These are phyloP conservation scores for Thalassiosira profunda DNA, from an alignment of 108 stramenopile species.

Conservation along the genomic window DNA sequence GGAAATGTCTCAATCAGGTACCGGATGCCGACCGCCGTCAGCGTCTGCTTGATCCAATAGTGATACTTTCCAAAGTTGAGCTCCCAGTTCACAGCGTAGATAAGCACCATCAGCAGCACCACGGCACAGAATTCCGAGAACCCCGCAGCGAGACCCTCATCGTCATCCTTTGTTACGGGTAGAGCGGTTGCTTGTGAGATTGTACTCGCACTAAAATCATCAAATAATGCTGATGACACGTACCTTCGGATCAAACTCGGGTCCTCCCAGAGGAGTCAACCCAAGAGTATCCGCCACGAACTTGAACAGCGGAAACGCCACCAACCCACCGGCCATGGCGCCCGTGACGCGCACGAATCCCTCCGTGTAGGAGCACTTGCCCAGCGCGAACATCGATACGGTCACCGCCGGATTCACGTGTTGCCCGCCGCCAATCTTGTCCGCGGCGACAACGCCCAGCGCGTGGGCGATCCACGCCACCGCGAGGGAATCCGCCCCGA, in stretches of 20 bases:
- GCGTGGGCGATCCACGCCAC: conserved; percentile 81
- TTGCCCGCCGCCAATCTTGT: conserved; percentile 76
- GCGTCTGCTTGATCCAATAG: conserved; percentile 88
- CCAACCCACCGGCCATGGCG: conserved; percentile 83
- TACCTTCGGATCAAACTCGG: conserved; percentile 73
- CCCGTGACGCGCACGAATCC: conserved; percentile 77
- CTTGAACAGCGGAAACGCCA: conserved; percentile 85
- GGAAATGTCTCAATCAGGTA: conserved; percentile 88
- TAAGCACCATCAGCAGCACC: conserved; percentile 70
- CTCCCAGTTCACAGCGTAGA: conserved; percentile 89
- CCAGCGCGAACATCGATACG: conserved; percentile 73
- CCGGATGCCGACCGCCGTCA: conserved; percentile 88
- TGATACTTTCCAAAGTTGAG: conserved; percentile 86
- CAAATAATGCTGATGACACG: no score
- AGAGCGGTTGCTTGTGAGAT: no score
- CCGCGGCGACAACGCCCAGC: conserved; percentile 80
- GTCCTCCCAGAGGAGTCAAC: conserved; percentile 82
- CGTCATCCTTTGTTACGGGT: no score
- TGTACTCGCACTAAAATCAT: no score
- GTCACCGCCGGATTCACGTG: conserved; percentile 87
- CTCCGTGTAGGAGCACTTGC: conserved; percentile 82
- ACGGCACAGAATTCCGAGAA: conserved; percentile 79
- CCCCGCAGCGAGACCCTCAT: conserved; percentile 61
- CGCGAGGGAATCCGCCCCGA: conserved; percentile 53
- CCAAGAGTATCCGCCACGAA: conserved; percentile 57